Percentiles rank a stretch among this genome's conserved stretches.
Conservation (phyloP, 2,329 filamentous ascomycete species). For the Trichoderma sp. region DNA sequence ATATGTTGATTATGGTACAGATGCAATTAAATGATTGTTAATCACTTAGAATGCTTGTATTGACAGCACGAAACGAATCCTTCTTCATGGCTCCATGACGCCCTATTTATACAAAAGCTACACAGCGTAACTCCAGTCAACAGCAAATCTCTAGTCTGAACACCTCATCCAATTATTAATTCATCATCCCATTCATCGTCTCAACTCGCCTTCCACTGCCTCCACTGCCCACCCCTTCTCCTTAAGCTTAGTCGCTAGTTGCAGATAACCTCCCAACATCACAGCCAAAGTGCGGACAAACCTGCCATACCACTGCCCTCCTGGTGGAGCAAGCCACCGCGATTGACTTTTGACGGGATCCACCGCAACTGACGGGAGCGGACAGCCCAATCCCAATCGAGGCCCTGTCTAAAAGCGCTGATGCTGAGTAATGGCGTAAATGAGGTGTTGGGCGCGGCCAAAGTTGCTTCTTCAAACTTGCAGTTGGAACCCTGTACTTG, state of each 20-base stretch:
- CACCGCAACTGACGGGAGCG: neutral
- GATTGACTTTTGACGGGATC: neutral
- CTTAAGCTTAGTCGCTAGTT: neutral
- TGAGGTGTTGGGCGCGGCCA: neutral
- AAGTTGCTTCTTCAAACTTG: slow-evolving; percentile 4
- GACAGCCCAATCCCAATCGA: neutral
- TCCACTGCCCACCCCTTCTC: neutral
- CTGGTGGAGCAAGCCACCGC: neutral
- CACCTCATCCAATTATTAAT: neutral
- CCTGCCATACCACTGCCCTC: slow-evolving; percentile 2
- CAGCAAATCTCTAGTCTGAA: neutral
- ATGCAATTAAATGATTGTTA: neutral
- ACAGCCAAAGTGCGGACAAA: slow-evolving; percentile 8
- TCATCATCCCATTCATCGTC: too few species aligned
- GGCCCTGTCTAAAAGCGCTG: neutral
- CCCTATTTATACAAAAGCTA: neutral
- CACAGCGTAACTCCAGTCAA: neutral
- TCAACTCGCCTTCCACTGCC: neutral
- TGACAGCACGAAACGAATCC: neutral
- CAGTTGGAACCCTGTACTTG: neutral
- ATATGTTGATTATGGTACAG: neutral
- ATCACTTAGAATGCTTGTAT: neutral
- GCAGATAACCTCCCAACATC: neutral
- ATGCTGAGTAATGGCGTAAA: neutral
- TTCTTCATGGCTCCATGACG: neutral